Conservation (phyloP, 129 eudicot genomes). For the Helianthus tuberosus region DNA sequence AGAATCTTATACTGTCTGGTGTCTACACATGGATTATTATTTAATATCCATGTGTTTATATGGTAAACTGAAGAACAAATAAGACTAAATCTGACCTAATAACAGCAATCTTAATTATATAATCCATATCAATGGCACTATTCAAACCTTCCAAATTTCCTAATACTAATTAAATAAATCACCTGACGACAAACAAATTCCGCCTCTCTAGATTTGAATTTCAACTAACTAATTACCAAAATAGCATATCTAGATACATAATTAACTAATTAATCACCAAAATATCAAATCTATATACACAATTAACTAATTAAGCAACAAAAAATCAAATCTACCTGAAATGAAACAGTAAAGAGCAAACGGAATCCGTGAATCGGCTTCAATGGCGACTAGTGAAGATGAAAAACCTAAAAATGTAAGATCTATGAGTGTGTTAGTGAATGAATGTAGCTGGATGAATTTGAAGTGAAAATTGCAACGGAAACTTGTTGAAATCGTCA, state of each 20-base stretch:
- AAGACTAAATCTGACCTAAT: slow-evolving; percentile 16
- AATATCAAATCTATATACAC: neutral
- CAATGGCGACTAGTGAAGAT: slow-evolving; percentile 19
- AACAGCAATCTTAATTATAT: slow-evolving; percentile 3
- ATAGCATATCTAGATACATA: too few species aligned
- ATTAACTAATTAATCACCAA: neutral
- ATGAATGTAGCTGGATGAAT: slow-evolving; percentile 17
- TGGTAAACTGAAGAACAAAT: neutral
- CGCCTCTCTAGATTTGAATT: slow-evolving; percentile 11
- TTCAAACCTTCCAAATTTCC: slow-evolving; percentile 27
- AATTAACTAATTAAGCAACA: neutral
- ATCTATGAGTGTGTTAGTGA: neutral
- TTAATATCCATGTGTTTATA: slow-evolving; percentile 5
- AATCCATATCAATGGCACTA: slow-evolving; percentile 13
- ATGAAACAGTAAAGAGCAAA: slow-evolving; percentile 14
- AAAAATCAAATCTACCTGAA: slow-evolving; percentile 16
- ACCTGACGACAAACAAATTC: slow-evolving; percentile 28
- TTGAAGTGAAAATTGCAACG: slow-evolving; percentile 27
- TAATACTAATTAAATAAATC: slow-evolving; percentile 11
- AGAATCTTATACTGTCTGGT: slow-evolving; percentile 9
- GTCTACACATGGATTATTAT: neutral
- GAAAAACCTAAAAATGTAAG: slow-evolving; percentile 5
- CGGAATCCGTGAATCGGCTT: slow-evolving; percentile 11
- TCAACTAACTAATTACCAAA: neutral
- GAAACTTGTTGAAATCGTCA: slow-evolving; percentile 27